phyloP scores from a whole-genome alignment of 495 filamentous ascomycete species.

The Pyronema omphalodes region DNA sequence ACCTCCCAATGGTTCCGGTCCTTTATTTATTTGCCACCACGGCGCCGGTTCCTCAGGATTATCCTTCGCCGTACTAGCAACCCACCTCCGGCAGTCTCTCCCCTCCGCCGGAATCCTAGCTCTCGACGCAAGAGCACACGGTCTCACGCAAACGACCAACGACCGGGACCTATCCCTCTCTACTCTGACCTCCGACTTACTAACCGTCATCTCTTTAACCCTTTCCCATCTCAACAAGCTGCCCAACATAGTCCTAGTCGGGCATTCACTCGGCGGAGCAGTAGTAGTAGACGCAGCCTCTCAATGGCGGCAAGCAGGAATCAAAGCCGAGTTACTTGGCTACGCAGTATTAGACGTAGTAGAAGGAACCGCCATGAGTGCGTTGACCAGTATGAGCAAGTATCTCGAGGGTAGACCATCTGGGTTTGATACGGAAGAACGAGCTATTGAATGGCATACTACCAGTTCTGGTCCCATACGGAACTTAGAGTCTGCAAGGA shows the following conservation, averaged over 20 bases:
- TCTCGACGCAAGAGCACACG: conserved; percentile 72
- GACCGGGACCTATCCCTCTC: conserved; percentile 43
- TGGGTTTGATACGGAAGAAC: conserved; percentile 51
- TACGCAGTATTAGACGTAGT: conserved; percentile 92
- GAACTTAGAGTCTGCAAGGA: conserved; percentile 57
- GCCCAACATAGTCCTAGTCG: conserved; percentile 64
- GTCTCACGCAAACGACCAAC: conserved; percentile 40
- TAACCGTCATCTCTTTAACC: conserved; percentile 47
- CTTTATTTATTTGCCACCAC: conserved; percentile 79
- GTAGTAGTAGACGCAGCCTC: conserved; percentile 68
- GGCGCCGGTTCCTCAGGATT: conserved; percentile 78
- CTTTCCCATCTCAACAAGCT: conserved; percentile 40
- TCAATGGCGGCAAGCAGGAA: conserved; percentile 15
- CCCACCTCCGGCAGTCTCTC: conserved; percentile 56
- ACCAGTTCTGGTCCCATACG: conserved; percentile 67
- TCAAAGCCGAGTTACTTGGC: conserved; percentile 51
- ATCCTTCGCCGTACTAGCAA: conserved; percentile 64
- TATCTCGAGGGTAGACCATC: conserved; percentile 72
- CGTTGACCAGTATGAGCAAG: conserved; percentile 82
- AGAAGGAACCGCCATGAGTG: conserved; percentile 72
- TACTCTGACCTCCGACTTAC: conserved; percentile 54
- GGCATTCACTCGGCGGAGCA: conserved; percentile 92
- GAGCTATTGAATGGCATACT: conserved; percentile 87
- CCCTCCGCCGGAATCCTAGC: conserved; percentile 71
- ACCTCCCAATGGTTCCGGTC: conserved; percentile 36